Conservation (phyloP, 305 asterid genomes). For the Fraxinus floribunda region DNA sequence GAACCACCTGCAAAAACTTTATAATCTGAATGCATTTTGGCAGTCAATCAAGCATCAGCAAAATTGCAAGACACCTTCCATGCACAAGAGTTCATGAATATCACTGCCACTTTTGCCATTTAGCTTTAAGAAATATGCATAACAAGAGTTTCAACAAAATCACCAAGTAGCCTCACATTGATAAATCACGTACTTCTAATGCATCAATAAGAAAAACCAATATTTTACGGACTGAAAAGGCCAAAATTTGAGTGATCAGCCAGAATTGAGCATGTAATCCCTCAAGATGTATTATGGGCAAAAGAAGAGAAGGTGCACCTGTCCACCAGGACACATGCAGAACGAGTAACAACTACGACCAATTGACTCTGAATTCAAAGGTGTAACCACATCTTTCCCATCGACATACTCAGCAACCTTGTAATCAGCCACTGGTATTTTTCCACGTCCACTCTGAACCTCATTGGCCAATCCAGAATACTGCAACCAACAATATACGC, state of each 20-base stretch:
- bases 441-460: conserved; percentile 81
- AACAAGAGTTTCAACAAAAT: not conserved
- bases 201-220: not conserved
- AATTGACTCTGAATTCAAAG: conserved; percentile 37
- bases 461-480: conserved; percentile 80
- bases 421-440: conserved; percentile 97
- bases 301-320: conserved; percentile 47
- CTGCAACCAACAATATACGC: conserved; percentile 39
- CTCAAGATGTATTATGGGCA: not conserved
- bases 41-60: not conserved
- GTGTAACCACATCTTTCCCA: conserved; percentile 25
- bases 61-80: not conserved
- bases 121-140: not conserved
- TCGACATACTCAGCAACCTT: conserved; percentile 73
- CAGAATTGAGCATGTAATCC: not conserved
- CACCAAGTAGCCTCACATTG: not conserved
- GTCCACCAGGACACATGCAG: conserved; percentile 99
- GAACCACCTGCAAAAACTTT: conserved; percentile 74
- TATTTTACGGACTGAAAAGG: not conserved
- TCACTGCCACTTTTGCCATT: not conserved
- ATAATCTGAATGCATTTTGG: conserved; percentile 11
- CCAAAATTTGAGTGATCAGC: not conserved
- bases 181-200: not conserved
- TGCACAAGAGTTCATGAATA: not conserved
- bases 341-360: conserved; percentile 87